Conservation (phyloP, 768 basidiomycete species). For the Xerocomus potaroensis region DNA sequence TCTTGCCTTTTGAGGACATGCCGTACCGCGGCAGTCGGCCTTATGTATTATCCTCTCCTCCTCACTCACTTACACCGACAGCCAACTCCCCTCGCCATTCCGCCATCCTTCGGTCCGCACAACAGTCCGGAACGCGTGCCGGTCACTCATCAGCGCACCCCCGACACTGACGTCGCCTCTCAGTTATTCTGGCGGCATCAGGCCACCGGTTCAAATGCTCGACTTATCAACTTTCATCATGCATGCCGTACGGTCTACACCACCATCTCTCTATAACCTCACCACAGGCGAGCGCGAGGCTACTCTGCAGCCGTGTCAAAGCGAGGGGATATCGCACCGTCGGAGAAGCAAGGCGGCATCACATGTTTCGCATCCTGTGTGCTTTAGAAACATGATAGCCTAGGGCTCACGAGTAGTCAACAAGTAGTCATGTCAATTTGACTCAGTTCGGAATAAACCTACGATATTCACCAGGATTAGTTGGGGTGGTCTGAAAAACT, state of each 20-base stretch:
- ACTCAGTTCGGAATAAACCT: conserved; percentile 3
- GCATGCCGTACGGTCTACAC: conserved; percentile 3
- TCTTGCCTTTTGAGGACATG: conserved; percentile 26
- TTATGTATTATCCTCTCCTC: conserved; percentile 20
- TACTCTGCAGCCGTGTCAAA: no score
- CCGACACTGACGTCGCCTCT: no score
- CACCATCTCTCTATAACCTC: conserved; percentile 3
- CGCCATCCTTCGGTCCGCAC: neutral
- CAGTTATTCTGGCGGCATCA: neutral
- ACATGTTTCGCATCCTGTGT: neutral
- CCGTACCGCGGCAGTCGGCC: conserved; percentile 30
- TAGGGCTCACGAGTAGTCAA: conserved; percentile 13
- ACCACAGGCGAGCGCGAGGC: conserved; percentile 2
- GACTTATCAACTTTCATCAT: no score
- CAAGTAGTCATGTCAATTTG: neutral
- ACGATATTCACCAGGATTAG: neutral
- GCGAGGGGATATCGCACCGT: no score
- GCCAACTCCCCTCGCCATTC: neutral
- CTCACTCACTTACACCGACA: neutral
- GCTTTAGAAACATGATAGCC: neutral
- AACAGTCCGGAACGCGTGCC: no score
- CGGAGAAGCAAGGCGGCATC: no score
- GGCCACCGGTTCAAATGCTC: no score
- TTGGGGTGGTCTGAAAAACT: neutral
- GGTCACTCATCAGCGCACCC: neutral